Conservation (phyloP, 495 filamentous ascomycete species). For the Barbatosphaeria neglecta region DNA sequence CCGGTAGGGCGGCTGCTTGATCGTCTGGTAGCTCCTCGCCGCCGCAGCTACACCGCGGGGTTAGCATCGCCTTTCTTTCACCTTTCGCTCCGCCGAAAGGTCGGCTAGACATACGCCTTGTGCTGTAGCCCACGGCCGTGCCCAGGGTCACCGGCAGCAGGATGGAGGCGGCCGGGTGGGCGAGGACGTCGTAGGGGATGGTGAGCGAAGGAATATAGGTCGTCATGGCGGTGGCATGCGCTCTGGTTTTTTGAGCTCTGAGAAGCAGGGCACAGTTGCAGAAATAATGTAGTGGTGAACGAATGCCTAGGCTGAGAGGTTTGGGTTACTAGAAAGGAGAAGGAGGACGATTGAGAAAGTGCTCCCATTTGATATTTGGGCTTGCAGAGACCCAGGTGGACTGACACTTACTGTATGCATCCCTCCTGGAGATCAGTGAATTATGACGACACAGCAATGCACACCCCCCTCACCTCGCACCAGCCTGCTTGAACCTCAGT, state of each 20-base stretch:
- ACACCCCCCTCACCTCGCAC: no score
- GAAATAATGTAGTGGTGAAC: neutral
- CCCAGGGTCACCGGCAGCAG: slow-evolving; percentile 58
- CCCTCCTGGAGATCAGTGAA: neutral
- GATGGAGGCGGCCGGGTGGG: slow-evolving; percentile 52
- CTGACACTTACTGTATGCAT: neutral
- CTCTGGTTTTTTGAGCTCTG: neutral
- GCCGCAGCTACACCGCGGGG: slow-evolving; percentile 27
- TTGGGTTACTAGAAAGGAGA: no score
- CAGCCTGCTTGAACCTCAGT: no score
- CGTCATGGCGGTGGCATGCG: slow-evolving; percentile 38
- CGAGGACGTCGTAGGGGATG: slow-evolving; percentile 54
- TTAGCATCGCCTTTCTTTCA: no score
- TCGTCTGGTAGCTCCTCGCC: slow-evolving; percentile 51
- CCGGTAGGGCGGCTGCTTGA: slow-evolving; percentile 68
- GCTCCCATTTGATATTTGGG: no score
- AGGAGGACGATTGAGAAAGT: no score
- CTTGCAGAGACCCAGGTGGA: no score
- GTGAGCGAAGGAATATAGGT: slow-evolving; percentile 51
- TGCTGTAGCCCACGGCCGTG: slow-evolving; percentile 49
- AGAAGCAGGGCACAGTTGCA: neutral
- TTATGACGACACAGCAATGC: neutral
- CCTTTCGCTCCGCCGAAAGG: no score
- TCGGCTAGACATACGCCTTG: slow-evolving; percentile 39
- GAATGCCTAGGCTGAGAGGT: neutral